Conservation (phyloP, 208 protist species). For the Trypanosoma brucei region DNA sequence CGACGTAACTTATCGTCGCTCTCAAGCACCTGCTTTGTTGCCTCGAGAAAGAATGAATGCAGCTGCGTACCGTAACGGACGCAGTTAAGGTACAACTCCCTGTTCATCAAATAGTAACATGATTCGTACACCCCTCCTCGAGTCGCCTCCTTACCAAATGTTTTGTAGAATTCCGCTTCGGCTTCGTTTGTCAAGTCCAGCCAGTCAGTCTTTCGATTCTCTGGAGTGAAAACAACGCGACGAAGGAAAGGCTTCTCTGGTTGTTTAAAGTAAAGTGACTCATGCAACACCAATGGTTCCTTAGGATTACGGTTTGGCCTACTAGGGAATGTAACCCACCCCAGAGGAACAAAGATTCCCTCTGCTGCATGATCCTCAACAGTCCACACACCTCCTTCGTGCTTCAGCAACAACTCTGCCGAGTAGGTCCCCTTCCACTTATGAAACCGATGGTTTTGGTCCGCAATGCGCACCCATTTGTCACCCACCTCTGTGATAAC, state of each 20-base stretch:
- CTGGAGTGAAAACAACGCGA: slow-evolving; percentile 56
- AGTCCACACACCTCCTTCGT: slow-evolving; percentile 53
- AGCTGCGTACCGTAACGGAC: slow-evolving; percentile 59
- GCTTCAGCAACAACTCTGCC: slow-evolving; percentile 48
- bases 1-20: slow-evolving; percentile 64
- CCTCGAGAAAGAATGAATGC: slow-evolving; percentile 82
- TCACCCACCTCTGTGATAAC: slow-evolving; percentile 85
- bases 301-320: slow-evolving; percentile 51
- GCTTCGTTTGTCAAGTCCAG: slow-evolving; percentile 72
- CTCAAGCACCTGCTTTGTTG: slow-evolving; percentile 73
- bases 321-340: slow-evolving; percentile 82
- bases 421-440: slow-evolving; percentile 66
- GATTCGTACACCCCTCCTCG: slow-evolving; percentile 50
- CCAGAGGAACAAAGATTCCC: slow-evolving; percentile 47
- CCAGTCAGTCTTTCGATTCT: slow-evolving; percentile 49
- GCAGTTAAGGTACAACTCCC: slow-evolving; percentile 67
- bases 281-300: slow-evolving; percentile 44
- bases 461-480: slow-evolving; percentile 73
- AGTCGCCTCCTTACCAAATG: slow-evolving; percentile 77
- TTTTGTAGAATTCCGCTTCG: slow-evolving; percentile 68
- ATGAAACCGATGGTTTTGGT: slow-evolving; percentile 86
- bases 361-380: slow-evolving; percentile 65
- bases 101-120: slow-evolving; percentile 82
- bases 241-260: slow-evolving; percentile 44
- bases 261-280: slow-evolving; percentile 46